Evolutionary conservation across 176 grass and related monocot species (phyloP).

Genomic region (Melocanna baccifera): DNA sequence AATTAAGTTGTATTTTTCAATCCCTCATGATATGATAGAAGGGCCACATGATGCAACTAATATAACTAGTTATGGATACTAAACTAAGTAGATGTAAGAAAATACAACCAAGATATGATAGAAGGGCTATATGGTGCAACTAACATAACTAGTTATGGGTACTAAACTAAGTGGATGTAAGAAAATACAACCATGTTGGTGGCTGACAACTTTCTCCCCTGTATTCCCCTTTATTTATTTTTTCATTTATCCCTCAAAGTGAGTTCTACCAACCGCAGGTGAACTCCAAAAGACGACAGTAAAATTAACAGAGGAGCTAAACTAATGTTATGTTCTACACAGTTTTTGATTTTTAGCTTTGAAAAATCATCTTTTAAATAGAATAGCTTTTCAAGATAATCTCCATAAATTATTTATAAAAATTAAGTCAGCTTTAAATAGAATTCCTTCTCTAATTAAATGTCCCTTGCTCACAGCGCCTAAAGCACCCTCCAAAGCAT

Average conservation of each 20-base stretch:
- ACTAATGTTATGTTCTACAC: no score
- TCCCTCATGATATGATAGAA: not conserved
- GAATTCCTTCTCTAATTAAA: no score
- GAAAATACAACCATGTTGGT: not conserved
- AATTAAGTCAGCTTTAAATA: no score
- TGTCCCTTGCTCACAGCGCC: no score
- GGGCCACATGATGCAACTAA: not conserved
- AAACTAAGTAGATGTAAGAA: no score
- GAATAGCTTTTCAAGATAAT: no score
- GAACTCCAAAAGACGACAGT: conserved; percentile 27
- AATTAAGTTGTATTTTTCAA: not conserved
- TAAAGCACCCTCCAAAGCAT: not conserved
- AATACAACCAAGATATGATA: not conserved
- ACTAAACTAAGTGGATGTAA: conserved; percentile 21
- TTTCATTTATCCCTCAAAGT: not conserved
- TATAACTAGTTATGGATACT: not conserved
- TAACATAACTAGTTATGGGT: not conserved
- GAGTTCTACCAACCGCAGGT: conserved; percentile 27
- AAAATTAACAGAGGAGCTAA: not conserved
- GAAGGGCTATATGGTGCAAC: not conserved
- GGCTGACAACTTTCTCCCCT: conserved; percentile 36
- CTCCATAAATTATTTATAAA: no score
- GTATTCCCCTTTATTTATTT: not conserved
- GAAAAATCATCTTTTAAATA: no score
- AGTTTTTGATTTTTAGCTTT: no score